Percentiles rank a stretch among this genome's conserved stretches.
Conservation (phyloP, 2,329 filamentous ascomycete species). For the Microsporum ferrugineum region DNA sequence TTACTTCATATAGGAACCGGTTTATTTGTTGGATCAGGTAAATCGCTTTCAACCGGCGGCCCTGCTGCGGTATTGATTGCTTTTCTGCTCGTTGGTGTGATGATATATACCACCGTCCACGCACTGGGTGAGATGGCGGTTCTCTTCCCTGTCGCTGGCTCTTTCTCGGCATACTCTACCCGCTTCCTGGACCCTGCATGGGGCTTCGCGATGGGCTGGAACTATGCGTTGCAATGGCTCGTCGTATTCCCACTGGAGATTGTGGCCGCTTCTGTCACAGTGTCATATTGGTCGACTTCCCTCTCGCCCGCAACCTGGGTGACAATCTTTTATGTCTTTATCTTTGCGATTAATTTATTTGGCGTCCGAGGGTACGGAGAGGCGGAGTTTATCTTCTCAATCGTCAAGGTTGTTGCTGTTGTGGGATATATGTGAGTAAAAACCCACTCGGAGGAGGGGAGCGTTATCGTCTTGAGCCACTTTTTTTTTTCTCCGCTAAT, state of each 20-base stretch:
- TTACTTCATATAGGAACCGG: conserved; percentile 25
- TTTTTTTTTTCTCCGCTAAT: conserved; percentile 23
- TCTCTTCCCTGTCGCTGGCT: conserved; percentile 39
- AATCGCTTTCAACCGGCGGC: conserved; percentile 28
- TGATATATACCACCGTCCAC: conserved; percentile 59
- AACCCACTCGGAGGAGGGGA: neutral
- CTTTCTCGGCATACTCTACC: conserved; percentile 36
- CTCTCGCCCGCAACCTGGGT: conserved; percentile 31
- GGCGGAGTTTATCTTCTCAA: conserved; percentile 42
- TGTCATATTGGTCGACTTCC: conserved; percentile 46
- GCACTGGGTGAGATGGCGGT: conserved; percentile 40
- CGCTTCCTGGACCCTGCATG: conserved; percentile 38
- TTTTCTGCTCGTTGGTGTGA: conserved; percentile 33
- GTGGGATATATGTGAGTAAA: conserved; percentile 44
- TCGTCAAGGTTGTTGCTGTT: conserved; percentile 42
- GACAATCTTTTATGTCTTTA: conserved; percentile 46
- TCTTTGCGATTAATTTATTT: conserved; percentile 51
- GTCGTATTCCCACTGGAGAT: conserved; percentile 64
- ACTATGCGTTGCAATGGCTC: conserved; percentile 56
- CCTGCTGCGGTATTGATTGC: conserved; percentile 36
- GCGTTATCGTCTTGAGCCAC: no score
- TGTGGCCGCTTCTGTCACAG: conserved; percentile 50
- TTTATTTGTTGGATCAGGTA: conserved; percentile 33
- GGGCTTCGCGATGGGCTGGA: conserved; percentile 40
- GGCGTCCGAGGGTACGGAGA: conserved; percentile 41